Evolutionary conservation across 441 rosid species (phyloP).

Genomic region (Pelargonium australe): DNA sequence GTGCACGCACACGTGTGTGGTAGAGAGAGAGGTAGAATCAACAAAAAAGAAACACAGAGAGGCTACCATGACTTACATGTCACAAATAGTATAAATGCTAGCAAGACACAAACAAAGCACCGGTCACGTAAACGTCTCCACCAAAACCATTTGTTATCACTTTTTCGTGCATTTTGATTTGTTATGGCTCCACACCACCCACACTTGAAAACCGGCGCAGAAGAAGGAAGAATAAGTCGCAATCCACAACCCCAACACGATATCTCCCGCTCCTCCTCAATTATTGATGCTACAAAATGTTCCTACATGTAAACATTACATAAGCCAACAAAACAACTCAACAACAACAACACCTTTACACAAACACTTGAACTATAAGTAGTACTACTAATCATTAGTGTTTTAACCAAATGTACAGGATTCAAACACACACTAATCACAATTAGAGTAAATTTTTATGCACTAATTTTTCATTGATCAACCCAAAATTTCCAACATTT

Average conservation of each 20-base stretch:
- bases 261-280: conserved; percentile 54
- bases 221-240: conserved; percentile 65
- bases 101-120: conserved; percentile 56
- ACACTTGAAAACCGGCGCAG: conserved; percentile 65
- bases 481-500: neutral
- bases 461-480: neutral
- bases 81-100: conserved; percentile 62
- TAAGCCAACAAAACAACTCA: neutral
- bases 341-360: neutral
- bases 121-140: conserved; percentile 82
- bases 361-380: neutral
- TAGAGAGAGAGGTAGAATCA: neutral
- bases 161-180: conserved; percentile 37
- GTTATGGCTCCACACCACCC: conserved; percentile 98
- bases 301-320: conserved; percentile 29
- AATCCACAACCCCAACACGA: conserved; percentile 92
- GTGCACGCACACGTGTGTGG: neutral
- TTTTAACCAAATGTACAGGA: neutral
- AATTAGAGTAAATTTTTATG: neutral
- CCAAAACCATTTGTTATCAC: conserved; percentile 41
- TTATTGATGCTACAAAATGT: conserved; percentile 38
- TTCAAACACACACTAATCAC: neutral
- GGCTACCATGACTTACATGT: conserved; percentile 48
- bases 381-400: neutral
- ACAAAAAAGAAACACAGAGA: neutral